phyloP scores from a whole-genome alignment of 1,139 yeast genomes.

The Trichomonascaceae sp. region DNA sequence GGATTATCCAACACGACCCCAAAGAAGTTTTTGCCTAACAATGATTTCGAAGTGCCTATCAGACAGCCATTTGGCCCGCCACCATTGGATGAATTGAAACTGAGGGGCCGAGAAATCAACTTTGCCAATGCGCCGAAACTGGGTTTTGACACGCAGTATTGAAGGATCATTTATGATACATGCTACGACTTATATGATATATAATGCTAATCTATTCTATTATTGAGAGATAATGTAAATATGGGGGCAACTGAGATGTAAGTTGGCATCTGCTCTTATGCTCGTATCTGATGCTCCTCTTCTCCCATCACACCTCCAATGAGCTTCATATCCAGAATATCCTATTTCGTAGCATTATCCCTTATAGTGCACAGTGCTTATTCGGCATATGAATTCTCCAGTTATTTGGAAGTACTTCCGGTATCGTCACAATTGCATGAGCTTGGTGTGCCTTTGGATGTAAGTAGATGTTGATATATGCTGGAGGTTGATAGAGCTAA shows the following conservation, averaged over 20 bases:
- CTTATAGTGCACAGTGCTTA: conserved; percentile 31
- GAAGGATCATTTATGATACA: background rate
- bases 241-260: no score
- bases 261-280: background rate
- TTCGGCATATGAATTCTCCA: conserved; percentile 33
- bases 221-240: no score
- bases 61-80: conserved; percentile 33
- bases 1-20: background rate
- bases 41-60: conserved; percentile 23
- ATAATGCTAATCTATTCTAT: background rate
- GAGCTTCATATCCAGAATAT: conserved; percentile 9
- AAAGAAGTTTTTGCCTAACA: background rate
- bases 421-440: conserved; percentile 16
- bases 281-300: background rate
- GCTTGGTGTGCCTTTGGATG: conserved; percentile 26
- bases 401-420: conserved; percentile 24
- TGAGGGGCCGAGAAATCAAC: conserved; percentile 16
- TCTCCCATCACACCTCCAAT: background rate
- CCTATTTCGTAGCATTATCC: conserved; percentile 20
- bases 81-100: conserved; percentile 26
- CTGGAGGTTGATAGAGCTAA: background rate
- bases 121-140: conserved; percentile 15
- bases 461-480: conserved; percentile 16
- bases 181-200: background rate
- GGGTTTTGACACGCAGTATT: background rate